A percentile compares a stretch with the other conserved stretches of the same genome.
Conservation (phyloP, 768 basidiomycete genomes). For the Kwoniella mangroviensis region DNA sequence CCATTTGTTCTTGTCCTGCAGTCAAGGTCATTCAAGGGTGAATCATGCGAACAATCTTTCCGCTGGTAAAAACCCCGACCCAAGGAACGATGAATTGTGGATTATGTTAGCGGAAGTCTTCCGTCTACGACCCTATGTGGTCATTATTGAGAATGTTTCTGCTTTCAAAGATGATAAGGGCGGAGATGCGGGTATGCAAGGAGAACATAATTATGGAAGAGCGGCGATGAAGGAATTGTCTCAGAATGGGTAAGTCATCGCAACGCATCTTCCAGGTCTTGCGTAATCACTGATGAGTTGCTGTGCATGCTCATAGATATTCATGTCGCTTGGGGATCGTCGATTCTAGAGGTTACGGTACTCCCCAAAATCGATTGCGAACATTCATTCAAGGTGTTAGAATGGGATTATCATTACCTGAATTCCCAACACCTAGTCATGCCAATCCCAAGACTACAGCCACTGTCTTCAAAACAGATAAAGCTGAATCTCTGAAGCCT, state of each 20-base stretch:
- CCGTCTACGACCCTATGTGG: constrained; percentile 25
- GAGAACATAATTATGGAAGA: constrained; percentile 25
- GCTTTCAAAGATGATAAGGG: constrained; percentile 29
- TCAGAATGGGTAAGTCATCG: constrained; percentile 25
- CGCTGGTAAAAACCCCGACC: background rate
- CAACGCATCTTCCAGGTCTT: background rate
- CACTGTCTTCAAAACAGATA: constrained; percentile 18
- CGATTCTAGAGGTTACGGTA: constrained; percentile 34
- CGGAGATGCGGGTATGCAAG: background rate
- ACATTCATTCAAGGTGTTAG: constrained; percentile 33
- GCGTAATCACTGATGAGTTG: background rate
- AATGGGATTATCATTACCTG: constrained; percentile 28
- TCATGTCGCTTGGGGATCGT: constrained; percentile 27
- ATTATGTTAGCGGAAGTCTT: constrained; percentile 23
- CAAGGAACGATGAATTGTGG: constrained; percentile 35
- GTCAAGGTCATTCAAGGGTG: constrained; percentile 43
- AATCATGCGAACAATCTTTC: constrained; percentile 22
- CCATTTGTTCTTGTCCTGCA: constrained; percentile 7
- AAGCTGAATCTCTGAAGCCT: background rate
- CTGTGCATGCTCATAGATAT: background rate
- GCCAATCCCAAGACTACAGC: constrained; percentile 28
- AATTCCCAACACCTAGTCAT: constrained; percentile 36
- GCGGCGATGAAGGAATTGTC: constrained; percentile 22
- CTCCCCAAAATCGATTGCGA: constrained; percentile 38
- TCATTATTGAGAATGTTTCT: constrained; percentile 42